Evolutionary conservation across 768 basidiomycete genomes (phyloP), one percentile per base, ranked within the genome.

Genomic region (Boletus sp.): DNA sequence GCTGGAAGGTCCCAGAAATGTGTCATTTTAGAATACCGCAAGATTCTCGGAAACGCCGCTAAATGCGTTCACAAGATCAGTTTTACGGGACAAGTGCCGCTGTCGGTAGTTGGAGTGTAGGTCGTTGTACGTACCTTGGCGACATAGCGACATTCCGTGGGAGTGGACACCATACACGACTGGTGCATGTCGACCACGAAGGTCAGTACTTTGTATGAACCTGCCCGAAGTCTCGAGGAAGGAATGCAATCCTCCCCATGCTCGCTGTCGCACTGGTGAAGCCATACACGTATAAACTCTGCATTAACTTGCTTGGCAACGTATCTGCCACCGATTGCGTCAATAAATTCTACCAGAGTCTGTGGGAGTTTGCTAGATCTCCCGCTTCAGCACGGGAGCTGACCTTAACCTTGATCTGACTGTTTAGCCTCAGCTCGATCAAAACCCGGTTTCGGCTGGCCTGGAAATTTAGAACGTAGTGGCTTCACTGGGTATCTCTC

Each of bases 71-170:
- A n/a, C n/a, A n/a, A n/a, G n/a, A n/a, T n/a, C n/a, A n/a, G n/a
- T 62, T n/a, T n/a, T n/a, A n/a, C n/a, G 55, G 2, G n/a, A n/a
- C n/a, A n/a, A n/a, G n/a, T n/a, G n/a, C n/a, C n/a, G n/a, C n/a
- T n/a, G n/a, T n/a, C n/a, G n/a, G n/a, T n/a, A n/a, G n/a, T n/a
- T n/a, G n/a, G n/a, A n/a, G n/a, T n/a, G n/a, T n/a, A n/a, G n/a
- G n/a, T n/a, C 24, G 2, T 20, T 0, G 11, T 61, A 62, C 54
- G 37, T 69, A 69, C 48, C 66, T 67, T 9, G 67, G 67, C 45
- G 24, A 64, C 24, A 15, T 70, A 68, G 20, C 68, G 68, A 35
- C 57, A 70, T 12, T 12, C 42, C 9, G 54, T 28, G 5, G 65
- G 66, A n/a, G 59, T 56, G 2, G 57, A 48, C 46, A 58, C 58